A percentile compares a stretch with the other conserved stretches of the same genome.
Evolutionary conservation across 1,139 yeast species (phyloP).

Genomic region (Nakaseomyces bracarensis): DNA sequence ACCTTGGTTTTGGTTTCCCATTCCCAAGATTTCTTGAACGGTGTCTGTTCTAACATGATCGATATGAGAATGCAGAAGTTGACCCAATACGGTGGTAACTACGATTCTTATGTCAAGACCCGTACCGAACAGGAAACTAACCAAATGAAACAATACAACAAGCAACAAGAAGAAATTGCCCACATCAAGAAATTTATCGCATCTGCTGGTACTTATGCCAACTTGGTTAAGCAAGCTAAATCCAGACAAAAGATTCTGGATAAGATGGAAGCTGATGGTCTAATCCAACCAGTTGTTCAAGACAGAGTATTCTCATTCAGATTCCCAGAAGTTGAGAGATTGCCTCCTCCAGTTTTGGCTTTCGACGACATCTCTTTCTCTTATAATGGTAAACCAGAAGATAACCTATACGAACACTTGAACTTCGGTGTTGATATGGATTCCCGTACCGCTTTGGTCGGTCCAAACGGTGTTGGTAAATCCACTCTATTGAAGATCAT

Average conservation of each 20-base stretch:
- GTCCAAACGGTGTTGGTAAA: conserved; percentile 99
- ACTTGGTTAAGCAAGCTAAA: conserved; percentile 96
- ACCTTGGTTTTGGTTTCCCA: conserved; percentile 92
- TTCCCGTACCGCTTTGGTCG: conserved; percentile 94
- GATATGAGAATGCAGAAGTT: conserved; percentile 80
- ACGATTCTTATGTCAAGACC: conserved; percentile 92
- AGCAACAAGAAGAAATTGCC: conserved; percentile 97
- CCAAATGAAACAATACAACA: conserved; percentile 94
- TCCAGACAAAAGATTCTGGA: conserved; percentile 98
- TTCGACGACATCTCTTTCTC: conserved; percentile 92
- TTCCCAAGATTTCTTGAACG: conserved; percentile 98
- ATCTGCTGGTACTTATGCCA: conserved; percentile 99
- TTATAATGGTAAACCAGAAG: conserved; percentile 79
- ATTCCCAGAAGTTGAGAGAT: conserved; percentile 92
- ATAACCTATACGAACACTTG: conserved; percentile 80
- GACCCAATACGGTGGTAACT: conserved; percentile 90
- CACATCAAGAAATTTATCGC: conserved; percentile 99
- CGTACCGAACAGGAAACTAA: conserved; percentile 90
- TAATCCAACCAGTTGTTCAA: conserved; percentile 84
- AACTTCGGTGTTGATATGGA: conserved; percentile 99
- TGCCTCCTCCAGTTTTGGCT: conserved; percentile 97
- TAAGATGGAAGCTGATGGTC: conserved; percentile 99
- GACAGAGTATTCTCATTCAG: conserved; percentile 90
- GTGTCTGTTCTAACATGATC: conserved; percentile 96
- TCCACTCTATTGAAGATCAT: conserved; percentile 90